Evolutionary conservation across 345 rosid species (phyloP), one percentile per base, ranked within the genome.

Genomic region (Syzygium jambos): DNA sequence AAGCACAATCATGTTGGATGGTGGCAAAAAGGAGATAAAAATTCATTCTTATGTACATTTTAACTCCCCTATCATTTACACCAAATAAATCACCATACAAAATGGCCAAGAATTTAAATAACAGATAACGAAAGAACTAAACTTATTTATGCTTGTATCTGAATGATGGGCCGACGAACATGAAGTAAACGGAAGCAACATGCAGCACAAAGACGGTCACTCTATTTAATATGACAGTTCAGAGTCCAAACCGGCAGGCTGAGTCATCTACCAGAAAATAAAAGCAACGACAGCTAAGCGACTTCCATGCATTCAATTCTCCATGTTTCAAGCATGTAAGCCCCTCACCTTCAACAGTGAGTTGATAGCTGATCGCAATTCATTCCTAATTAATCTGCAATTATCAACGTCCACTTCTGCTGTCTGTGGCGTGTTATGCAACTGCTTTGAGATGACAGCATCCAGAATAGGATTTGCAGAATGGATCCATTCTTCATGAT

Each of bases 301-400:
- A 16, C 78, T 46, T 85, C 52, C 52, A 59, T 43, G 22, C 73
- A 61, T 55, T 57, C 52, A 85, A 59, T 85, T 22, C 78, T 59
- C 19, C 85, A 52, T 84, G 80, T 34, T 73, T 34, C 41, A 53
- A 30, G 80, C 34, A 84, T 55, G 2, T 53, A 49, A 57, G 90
- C 56, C 46, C 9, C n/a, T 88, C 91, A 96, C 99, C 98, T 98
- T 94, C 89, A 98, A 92, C 93, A 98, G 97, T 56, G 93, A 91
- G 85, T 89, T 89, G 87, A 98, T 86, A 41, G 98, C 99, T 49
- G 88, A 88, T 51, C 99, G 95, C 93, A 92, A 93, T 91, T 98
- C 97, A 85, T 89, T 93, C 91, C 95, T 93, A 68, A 98, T 90
- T 55, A 93, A 90, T 87, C 91, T 96, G 93, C 93, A 94, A 84